A percentile compares a stretch with the other conserved stretches of the same genome.
These are phyloP conservation scores for Mortierella sp. DNA, from an alignment of 371 early-diverging fungal genomes.

Conservation along the genomic window DNA sequence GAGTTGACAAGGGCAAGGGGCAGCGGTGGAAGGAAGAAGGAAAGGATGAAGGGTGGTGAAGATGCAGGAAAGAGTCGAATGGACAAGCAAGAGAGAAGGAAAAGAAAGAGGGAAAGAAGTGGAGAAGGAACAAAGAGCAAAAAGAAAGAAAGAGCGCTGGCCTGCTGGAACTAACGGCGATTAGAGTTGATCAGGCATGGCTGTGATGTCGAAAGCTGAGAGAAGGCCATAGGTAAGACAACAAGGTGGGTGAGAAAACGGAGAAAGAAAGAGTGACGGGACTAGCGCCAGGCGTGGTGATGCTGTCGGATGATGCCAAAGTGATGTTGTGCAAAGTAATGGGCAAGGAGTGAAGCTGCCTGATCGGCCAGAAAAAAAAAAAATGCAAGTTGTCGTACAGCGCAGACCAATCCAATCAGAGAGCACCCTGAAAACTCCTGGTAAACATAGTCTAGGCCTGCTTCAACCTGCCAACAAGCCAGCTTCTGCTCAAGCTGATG, in stretches of 20 bases:
- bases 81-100: not conserved
- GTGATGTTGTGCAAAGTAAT: too few relatives aligned
- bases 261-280: not conserved
- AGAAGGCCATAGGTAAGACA: not conserved
- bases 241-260: too few relatives aligned
- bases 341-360: too few relatives aligned
- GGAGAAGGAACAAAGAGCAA: conserved; percentile 2
- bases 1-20: not conserved
- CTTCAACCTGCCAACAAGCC: too few relatives aligned
- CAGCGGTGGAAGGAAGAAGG: not conserved
- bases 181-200: conserved; percentile 8
- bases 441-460: too few relatives aligned
- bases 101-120: not conserved
- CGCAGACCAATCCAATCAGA: too few relatives aligned
- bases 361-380: too few relatives aligned
- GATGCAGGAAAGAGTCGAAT: not conserved
- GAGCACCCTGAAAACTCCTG: too few relatives aligned
- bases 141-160: not conserved
- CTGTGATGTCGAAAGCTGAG: not conserved
- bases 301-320: too few relatives aligned
- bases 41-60: conserved; percentile 1
- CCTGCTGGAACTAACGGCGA: not conserved
- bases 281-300: too few relatives aligned
- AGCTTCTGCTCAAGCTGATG: too few relatives aligned
- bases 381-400: too few relatives aligned